phyloP scores from a whole-genome alignment of 2,329 filamentous ascomycete species.

The Microdochium nivale region DNA sequence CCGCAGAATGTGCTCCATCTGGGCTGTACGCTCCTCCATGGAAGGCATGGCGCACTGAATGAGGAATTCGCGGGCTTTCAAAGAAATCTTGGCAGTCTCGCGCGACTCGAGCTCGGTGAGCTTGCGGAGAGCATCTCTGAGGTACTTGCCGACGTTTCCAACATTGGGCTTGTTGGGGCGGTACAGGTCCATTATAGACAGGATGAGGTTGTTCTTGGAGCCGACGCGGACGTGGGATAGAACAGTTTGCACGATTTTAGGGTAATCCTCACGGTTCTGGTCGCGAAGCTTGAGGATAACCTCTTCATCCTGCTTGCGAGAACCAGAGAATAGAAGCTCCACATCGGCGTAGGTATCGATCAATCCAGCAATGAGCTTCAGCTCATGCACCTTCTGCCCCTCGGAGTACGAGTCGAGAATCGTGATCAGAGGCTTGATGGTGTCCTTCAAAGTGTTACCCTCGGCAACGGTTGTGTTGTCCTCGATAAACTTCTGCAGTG shows the following conservation, averaged over 20 bases:
- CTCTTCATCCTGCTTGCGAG: slow-evolving; percentile 81
- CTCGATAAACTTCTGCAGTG: slow-evolving; percentile 79
- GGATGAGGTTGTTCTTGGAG: slow-evolving; percentile 86
- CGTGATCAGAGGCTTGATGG: slow-evolving; percentile 66
- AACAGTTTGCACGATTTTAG: slow-evolving; percentile 77
- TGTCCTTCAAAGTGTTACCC: slow-evolving; percentile 61
- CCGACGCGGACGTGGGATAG: slow-evolving; percentile 89
- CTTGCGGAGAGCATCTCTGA: slow-evolving; percentile 73
- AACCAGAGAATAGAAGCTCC: slow-evolving; percentile 80
- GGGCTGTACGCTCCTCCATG: slow-evolving; percentile 83
- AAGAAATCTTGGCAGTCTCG: slow-evolving; percentile 83
- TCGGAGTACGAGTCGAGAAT: slow-evolving; percentile 77
- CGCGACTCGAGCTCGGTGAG: slow-evolving; percentile 85
- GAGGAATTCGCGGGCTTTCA: slow-evolving; percentile 94
- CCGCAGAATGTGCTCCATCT: slow-evolving; percentile 98
- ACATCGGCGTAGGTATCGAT: slow-evolving; percentile 74
- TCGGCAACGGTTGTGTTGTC: slow-evolving; percentile 72
- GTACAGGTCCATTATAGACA: slow-evolving; percentile 91
- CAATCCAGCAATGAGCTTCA: slow-evolving; percentile 70
- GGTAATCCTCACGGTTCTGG: slow-evolving; percentile 88
- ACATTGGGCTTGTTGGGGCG: slow-evolving; percentile 87
- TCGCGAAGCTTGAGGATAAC: slow-evolving; percentile 91
- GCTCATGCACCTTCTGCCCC: slow-evolving; percentile 85
- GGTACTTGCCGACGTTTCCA: slow-evolving; percentile 80
- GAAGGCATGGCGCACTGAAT: slow-evolving; percentile 97